Conservation (phyloP, 2,329 filamentous ascomycete species). For the Xylariaceae sp. region DNA sequence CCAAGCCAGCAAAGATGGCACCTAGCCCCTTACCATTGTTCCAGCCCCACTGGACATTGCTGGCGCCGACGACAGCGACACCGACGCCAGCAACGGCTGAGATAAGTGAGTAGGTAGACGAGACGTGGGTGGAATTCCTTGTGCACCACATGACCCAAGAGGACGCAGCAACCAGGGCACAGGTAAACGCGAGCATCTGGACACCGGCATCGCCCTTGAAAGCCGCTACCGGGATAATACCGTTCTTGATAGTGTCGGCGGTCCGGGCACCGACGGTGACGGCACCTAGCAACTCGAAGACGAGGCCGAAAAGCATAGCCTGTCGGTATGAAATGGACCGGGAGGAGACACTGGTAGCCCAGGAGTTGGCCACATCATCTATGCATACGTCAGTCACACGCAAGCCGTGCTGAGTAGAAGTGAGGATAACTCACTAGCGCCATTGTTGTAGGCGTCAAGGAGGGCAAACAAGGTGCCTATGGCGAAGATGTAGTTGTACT, state of each 20-base stretch:
- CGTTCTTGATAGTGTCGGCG: constrained; percentile 80
- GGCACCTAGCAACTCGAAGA: constrained; percentile 73
- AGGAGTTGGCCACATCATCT: constrained; percentile 86
- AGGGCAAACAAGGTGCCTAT: constrained; percentile 78
- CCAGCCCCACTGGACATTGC: constrained; percentile 72
- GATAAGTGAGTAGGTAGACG: constrained; percentile 74
- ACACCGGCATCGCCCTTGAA: constrained; percentile 68
- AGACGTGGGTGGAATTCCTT: constrained; percentile 73
- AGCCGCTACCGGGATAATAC: constrained; percentile 66
- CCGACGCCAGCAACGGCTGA: constrained; percentile 72
- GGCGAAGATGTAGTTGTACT: constrained; percentile 75
- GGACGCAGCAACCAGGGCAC: constrained; percentile 67
- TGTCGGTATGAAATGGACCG: constrained; percentile 73
- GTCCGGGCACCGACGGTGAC: constrained; percentile 71
- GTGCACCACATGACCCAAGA: constrained; percentile 85
- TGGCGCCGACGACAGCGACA: constrained; percentile 68
- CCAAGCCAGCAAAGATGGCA: constrained; percentile 73
- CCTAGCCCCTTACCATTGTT: constrained; percentile 70
- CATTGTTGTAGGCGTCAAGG: constrained; percentile 80
- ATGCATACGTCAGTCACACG: constrained; percentile 25
- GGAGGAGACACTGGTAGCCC: constrained; percentile 83
- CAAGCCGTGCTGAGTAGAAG: too few species aligned
- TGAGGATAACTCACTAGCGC: constrained; percentile 66
- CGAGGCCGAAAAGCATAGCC: constrained; percentile 68
- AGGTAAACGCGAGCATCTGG: constrained; percentile 71